Evolutionary conservation across 73 alveolate genomes (phyloP).

Genomic region (Paramecium tetraurelia): DNA sequence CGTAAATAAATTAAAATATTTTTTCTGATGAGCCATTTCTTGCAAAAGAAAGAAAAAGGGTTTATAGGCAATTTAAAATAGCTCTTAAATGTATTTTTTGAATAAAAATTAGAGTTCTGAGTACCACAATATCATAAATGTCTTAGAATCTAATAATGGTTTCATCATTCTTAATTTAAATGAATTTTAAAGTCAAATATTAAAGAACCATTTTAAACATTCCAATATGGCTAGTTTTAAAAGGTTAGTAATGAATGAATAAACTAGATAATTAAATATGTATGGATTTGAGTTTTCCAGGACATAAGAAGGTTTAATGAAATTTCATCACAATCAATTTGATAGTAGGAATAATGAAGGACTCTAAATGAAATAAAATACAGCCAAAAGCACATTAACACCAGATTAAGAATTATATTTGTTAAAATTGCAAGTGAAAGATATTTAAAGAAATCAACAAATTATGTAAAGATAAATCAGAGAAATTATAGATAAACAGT

Average conservation of each 20-base stretch:
- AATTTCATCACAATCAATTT: background rate
- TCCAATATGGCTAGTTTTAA: background rate
- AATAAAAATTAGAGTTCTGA: background rate
- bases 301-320: background rate
- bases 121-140: background rate
- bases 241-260: background rate
- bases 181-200: background rate
- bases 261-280: background rate
- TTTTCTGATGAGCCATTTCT: background rate
- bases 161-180: background rate
- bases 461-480: background rate
- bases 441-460: background rate
- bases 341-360: background rate
- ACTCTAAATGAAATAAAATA: background rate
- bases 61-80: background rate
- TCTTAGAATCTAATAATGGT: background rate
- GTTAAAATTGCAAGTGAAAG: background rate
- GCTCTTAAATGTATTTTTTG: background rate
- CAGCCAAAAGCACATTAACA: background rate
- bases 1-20: background rate
- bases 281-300: background rate
- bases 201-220: background rate
- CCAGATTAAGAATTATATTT: background rate
- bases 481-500: background rate
- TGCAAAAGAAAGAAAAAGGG: background rate